phyloP scores from a whole-genome alignment of 2,329 filamentous ascomycete genomes.

The Aspergillus pseudoviridinutans region DNA sequence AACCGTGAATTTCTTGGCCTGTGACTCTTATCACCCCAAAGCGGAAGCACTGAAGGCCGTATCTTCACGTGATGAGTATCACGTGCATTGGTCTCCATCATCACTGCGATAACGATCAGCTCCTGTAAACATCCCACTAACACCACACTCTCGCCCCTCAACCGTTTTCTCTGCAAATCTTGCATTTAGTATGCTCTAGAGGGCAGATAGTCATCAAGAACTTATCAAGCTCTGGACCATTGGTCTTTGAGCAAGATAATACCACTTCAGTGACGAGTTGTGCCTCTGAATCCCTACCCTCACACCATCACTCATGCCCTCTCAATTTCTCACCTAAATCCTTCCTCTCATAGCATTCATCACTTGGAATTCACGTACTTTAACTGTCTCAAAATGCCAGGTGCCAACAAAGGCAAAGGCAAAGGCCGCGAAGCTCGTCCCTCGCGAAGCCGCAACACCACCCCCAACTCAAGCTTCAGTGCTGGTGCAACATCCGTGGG shows the following conservation, averaged over 20 bases:
- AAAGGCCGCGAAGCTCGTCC: conserved; percentile 51
- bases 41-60: neutral
- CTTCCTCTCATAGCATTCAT: neutral
- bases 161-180: neutral
- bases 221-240: neutral
- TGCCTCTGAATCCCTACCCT: neutral
- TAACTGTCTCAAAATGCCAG: conserved; percentile 34
- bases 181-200: neutral
- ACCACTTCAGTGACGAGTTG: neutral
- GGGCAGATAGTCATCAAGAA: neutral
- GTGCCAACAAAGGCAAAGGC: conserved; percentile 48
- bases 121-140: neutral
- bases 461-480: conserved; percentile 54
- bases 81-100: neutral
- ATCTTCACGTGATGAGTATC: neutral
- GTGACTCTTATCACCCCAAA: neutral
- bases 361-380: neutral
- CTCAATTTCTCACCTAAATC: neutral
- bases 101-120: neutral
- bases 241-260: neutral
- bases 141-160: neutral
- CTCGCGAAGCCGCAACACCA: conserved; percentile 60
- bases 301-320: neutral
- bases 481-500: conserved; percentile 38
- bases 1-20: neutral